Evolutionary conservation across 768 basidiomycete genomes (phyloP), one percentile per base, ranked within the genome.

Genomic region (Hortiboletus campestris): DNA sequence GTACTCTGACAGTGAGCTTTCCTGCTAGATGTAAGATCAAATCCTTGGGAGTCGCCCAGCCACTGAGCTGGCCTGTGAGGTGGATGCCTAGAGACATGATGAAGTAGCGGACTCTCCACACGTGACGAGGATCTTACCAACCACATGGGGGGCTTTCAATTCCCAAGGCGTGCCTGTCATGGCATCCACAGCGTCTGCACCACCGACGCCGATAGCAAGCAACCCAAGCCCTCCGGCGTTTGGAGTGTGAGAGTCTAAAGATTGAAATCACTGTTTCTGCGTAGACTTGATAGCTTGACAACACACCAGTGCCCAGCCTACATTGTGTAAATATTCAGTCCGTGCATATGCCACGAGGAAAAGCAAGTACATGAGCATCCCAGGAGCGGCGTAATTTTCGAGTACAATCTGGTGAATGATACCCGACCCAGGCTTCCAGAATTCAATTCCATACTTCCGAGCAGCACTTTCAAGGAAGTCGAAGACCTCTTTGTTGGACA

Each of bases 111-210:
- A n/a, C 6, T 20, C 32, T 45, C 22, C 29, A 9, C 16, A 36
- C 12, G 54, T 35, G 43, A 38, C 39, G 19, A 49, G 42, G 13
- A 34, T 14, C 83, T 65, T 59, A 89, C 91, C 91, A 47, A 89
- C 80, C 29, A 97, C 79, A 58, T 86, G 79, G 12, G 94, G 94
- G 19, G 92, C 92, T 72, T 96, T 97, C 49, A 98, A 76, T 72
- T 98, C 96, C 97, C 97, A 99, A 41, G 96, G 94, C 12, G 94
- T 98, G 47, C 90, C 93, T 3, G 95, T 98, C 85, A 99, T 89
- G 10, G 94, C 96, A 72, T 99, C 97, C 19, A 98, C 95, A 22
- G 94, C 94, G 67, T 99, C 97, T 34, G 96, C 97, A 52, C 97
- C 97, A 57, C 97, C 97, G n/a, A 99, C 96, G 49, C 97, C 97